Percentiles rank a stretch among this genome's conserved stretches.
Conservation (phyloP, 805 yeast genomes). For the Schwanniomyces yamadae region DNA sequence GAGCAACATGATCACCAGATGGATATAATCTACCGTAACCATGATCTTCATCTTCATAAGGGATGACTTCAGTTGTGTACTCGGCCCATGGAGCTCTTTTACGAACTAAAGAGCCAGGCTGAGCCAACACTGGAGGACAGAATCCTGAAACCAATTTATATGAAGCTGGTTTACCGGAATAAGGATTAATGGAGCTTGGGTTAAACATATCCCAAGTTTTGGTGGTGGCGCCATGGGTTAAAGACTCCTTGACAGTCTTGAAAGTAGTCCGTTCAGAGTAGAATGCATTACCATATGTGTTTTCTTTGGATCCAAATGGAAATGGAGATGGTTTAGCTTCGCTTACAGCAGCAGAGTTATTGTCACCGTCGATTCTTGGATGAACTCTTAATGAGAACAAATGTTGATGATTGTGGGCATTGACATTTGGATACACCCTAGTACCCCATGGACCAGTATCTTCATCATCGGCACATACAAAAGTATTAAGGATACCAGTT, state of each 20-base stretch:
- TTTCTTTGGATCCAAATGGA: slow-evolving; percentile 65
- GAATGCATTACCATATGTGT: slow-evolving; percentile 78
- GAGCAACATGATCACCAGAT: slow-evolving; percentile 77
- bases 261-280: slow-evolving; percentile 62
- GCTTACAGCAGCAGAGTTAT: slow-evolving; percentile 66
- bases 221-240: slow-evolving; percentile 61
- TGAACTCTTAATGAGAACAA: slow-evolving; percentile 74
- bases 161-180: slow-evolving; percentile 73
- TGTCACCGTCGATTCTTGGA: slow-evolving; percentile 79
- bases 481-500: slow-evolving; percentile 82
- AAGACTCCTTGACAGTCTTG: slow-evolving; percentile 66
- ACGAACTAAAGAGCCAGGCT: slow-evolving; percentile 68
- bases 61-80: slow-evolving; percentile 64
- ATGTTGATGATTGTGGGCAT: slow-evolving; percentile 88
- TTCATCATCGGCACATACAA: slow-evolving; percentile 61
- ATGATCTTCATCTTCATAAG: slow-evolving; percentile 55
- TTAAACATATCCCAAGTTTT: slow-evolving; percentile 79
- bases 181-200: slow-evolving; percentile 62
- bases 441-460: slow-evolving; percentile 77
- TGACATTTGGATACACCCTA: slow-evolving; percentile 72
- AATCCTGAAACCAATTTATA: slow-evolving; percentile 76
- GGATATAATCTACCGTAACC: slow-evolving; percentile 68
- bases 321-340: slow-evolving; percentile 62
- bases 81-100: slow-evolving; percentile 85
- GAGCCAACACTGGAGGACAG: slow-evolving; percentile 71